Base-by-base conservation (phyloP, 2,329 filamentous ascomycete species). In the Penicillium brasilianum region DNA sequence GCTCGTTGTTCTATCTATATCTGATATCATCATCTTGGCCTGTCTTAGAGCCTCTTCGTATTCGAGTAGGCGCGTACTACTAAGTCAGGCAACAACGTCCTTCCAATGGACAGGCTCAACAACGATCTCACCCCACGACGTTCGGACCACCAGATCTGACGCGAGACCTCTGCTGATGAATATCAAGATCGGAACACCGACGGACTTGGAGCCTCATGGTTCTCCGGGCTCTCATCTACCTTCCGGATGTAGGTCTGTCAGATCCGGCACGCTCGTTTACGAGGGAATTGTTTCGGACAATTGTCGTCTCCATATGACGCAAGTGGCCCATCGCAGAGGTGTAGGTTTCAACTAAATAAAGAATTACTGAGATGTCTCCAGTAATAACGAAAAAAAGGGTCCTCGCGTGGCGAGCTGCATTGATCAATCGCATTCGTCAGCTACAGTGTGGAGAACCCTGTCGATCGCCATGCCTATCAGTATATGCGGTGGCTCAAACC, bases 251-350 rank as follows among this genome's bases (percentile, higher is more conserved):
- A 25, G n/a, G 48, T 32, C 30, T 32, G 34, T 16, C 41, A 30
- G 30, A 28, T 16, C 25, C 30, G 49, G 49, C 39, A 54, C 20
- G 43, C 18, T 34, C 11, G 13, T 16, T 25, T 49, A 13, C 11
- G 10, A 2, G 2, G 28, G n/a, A 22, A 22, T 8, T 16, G 5
- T n/a, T 11, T 51, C 22, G 49, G 36, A 30, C 18, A 25, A 46
- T 46, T 36, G 10, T 55, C 25, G 55, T 59, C 57, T 62, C 57
- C 48, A 58, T 50, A 58, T 64, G 64, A 66, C 59, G 64, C 59
- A 64, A 55, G 64, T 66, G 59, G 59, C 57, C 25, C 61, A 18
- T 50, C 30, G 32, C 50, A 41, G 28, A 43, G 41, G 54, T 55
- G 30, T 18, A 55, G 34, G 37, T 52, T 28, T 25, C 13, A 20